Conservation (phyloP, 139 green algal species). For the Tetraselmis chui region DNA sequence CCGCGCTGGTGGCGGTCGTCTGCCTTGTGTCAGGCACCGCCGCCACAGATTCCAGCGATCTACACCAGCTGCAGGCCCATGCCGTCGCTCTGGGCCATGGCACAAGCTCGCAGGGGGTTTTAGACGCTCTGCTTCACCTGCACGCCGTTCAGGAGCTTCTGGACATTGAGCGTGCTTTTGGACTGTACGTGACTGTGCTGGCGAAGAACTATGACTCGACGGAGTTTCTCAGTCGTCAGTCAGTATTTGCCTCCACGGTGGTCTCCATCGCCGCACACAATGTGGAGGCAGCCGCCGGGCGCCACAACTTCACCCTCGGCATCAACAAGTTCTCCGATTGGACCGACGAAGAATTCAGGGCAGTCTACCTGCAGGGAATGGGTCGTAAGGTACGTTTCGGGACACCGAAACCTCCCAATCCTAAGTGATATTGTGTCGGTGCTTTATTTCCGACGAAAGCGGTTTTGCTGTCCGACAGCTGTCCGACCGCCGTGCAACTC, state of each 20-base stretch:
- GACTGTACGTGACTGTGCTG: neutral
- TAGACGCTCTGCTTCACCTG: neutral
- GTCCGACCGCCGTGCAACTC: too few relatives aligned
- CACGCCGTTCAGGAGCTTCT: neutral
- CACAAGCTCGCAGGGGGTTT: neutral
- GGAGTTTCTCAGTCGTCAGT: neutral
- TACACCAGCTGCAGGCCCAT: neutral
- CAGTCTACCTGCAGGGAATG: constrained; percentile 1
- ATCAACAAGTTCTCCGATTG: neutral
- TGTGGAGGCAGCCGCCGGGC: neutral
- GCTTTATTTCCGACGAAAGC: too few relatives aligned
- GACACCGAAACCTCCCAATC: too few relatives aligned
- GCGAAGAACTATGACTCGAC: neutral
- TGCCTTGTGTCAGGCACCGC: neutral
- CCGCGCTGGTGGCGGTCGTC: neutral
- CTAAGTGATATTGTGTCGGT: too few relatives aligned
- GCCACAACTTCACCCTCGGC: constrained; percentile 1
- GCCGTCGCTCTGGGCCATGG: neutral
- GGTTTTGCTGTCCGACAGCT: too few relatives aligned
- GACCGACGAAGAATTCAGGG: constrained; percentile 5
- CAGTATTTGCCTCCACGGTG: neutral
- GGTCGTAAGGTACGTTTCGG: neutral
- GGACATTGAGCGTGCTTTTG: neutral
- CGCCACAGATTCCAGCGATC: neutral
- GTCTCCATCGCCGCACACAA: neutral